A percentile compares a stretch with the other conserved stretches of the same genome.
These are phyloP conservation scores for Aspergillus sp. DNA, from an alignment of 2,329 filamentous ascomycete species.

Conservation along the genomic window DNA sequence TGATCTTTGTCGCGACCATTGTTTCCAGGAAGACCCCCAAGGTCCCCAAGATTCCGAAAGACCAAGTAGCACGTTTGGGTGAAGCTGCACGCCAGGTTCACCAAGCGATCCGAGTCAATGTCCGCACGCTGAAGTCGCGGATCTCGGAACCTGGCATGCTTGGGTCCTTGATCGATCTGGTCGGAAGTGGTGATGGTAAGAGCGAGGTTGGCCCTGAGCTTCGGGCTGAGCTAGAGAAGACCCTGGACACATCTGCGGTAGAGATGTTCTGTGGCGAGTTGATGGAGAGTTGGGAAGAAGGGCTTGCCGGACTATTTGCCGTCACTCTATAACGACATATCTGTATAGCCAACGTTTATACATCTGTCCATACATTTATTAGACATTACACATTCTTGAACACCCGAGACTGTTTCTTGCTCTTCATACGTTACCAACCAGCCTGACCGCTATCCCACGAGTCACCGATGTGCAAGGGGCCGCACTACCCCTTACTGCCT, in stretches of 20 bases:
- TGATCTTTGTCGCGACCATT: slow-evolving; percentile 33
- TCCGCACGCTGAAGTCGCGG: slow-evolving; percentile 36
- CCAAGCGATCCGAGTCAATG: slow-evolving; percentile 36
- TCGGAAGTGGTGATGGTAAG: slow-evolving; percentile 27
- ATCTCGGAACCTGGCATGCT: slow-evolving; percentile 43
- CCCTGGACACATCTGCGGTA: slow-evolving; percentile 38
- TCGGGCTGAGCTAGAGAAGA: slow-evolving; percentile 32
- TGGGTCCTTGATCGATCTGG: slow-evolving; percentile 41
- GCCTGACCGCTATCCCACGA: not conserved
- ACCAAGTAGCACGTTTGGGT: slow-evolving; percentile 31
- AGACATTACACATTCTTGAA: not conserved
- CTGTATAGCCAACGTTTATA: not conserved
- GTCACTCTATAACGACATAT: slow-evolving; percentile 26
- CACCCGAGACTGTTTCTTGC: not conserved
- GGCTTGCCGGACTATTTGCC: slow-evolving; percentile 39
- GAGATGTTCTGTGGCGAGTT: slow-evolving; percentile 46
- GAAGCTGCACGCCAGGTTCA: slow-evolving; percentile 27
- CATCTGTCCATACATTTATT: not conserved
- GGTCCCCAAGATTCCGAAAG: slow-evolving; percentile 32
- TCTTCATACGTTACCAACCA: not conserved
- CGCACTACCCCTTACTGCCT: not conserved
- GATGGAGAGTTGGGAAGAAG: slow-evolving; percentile 50
- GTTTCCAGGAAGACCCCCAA: slow-evolving; percentile 34
- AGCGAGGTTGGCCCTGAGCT: slow-evolving; percentile 26
- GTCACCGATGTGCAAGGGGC: not conserved